Base-by-base conservation (phyloP, 345 rosid genomes). In the Trapa incisa region DNA sequence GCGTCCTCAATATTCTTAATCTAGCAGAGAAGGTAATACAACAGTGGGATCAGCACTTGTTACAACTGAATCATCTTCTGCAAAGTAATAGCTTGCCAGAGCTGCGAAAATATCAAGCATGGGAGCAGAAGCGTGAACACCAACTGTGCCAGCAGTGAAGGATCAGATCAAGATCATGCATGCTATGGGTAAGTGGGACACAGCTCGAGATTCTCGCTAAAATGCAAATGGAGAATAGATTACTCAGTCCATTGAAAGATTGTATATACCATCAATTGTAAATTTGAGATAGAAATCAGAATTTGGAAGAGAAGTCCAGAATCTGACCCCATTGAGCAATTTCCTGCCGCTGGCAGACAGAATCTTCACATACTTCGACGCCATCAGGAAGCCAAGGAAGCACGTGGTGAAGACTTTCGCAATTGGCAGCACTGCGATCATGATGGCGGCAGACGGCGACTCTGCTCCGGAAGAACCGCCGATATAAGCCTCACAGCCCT, bases 361-460 rank as follows among this genome's bases (percentile, higher is more conserved):
- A 78, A 89, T 91, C 68, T 91, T 86, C 37, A 91, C 94, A 73
- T 85, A 81, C 81, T 95, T 95, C 74, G 98, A 91, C 42, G 99
- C 99, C 98, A 95, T 95, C 14, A 95, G 87, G 72, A 89, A 93
- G 3, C 99, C 99, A 75, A 95, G 66, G 74, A 89, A 91, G 76
- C 99, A 95, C 78, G 91, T 79, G 6, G 98, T 89, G 79, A 95
- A 91, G 10, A 95, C 98, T 75, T 95, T 91, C 0, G 96, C 98
- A n/a, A 95, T 89, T 7, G 99, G 99, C 67, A 95, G 64, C 42
- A 95, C 96, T 0, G 97, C 99, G 75, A 91, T 91, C 77, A 80
- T 91, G 67, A 95, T 86, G 12, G 89, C 79, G 47, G 79, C 84
- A 0, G 84, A 13, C 65, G 88, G 42, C 5, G 99, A 84, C 75